phyloP scores from a whole-genome alignment of 306 rosid species.

The Lotus japonicus region DNA sequence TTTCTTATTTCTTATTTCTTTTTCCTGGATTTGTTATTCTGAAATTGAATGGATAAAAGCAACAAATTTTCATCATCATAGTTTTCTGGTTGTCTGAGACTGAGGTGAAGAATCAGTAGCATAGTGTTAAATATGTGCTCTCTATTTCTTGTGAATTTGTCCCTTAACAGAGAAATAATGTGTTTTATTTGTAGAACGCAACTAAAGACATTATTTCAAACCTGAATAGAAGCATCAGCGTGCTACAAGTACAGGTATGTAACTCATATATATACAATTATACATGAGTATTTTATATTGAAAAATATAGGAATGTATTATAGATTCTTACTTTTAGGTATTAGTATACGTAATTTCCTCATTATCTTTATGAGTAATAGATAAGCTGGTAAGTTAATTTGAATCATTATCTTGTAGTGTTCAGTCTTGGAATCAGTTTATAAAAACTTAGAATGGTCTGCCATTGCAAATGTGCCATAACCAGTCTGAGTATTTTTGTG shows the following conservation, averaged over 20 bases:
- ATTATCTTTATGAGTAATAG: not conserved
- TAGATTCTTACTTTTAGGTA: not conserved
- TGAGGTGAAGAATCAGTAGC: not conserved
- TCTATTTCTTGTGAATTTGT: slow-evolving; percentile 5
- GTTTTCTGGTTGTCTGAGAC: not conserved
- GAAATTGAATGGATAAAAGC: not conserved
- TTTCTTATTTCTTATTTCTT: no score
- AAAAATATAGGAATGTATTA: not conserved
- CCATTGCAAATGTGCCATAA: slow-evolving; percentile 7
- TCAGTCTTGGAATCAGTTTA: slow-evolving; percentile 6
- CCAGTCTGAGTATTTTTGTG: slow-evolving; percentile 7
- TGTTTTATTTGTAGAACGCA: slow-evolving; percentile 46
- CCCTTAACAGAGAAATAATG: slow-evolving; percentile 19
- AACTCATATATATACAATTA: slow-evolving; percentile 8
- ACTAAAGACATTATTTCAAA: slow-evolving; percentile 36
- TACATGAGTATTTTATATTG: slow-evolving; percentile 7
- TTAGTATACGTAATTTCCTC: slow-evolving; percentile 1
- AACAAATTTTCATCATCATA: not conserved
- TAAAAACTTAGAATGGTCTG: not conserved
- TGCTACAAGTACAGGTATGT: slow-evolving; percentile 63
- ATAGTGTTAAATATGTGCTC: not conserved
- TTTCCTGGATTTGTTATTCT: not conserved
- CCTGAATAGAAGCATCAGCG: slow-evolving; percentile 38
- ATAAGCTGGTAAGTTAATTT: not conserved
- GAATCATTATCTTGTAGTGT: not conserved